These are phyloP conservation scores for Pseudocercospora fijiensis DNA, from an alignment of 2,329 filamentous ascomycete species.

Conservation along the genomic window DNA sequence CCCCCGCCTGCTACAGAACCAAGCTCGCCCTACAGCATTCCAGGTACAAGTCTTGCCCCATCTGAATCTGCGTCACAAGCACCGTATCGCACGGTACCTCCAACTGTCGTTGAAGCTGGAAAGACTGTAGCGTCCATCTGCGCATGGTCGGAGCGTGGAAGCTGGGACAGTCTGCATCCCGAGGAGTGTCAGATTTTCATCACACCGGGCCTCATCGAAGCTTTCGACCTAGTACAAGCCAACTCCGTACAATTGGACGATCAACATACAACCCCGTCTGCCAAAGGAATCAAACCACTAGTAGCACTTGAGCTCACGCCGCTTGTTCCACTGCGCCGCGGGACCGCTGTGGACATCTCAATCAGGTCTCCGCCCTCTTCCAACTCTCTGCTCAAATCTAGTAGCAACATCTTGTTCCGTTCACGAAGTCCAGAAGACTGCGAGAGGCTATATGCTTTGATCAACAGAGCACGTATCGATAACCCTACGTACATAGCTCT, in stretches of 20 bases:
- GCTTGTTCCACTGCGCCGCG: slow-evolving; percentile 82
- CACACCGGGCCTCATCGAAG: slow-evolving; percentile 64
- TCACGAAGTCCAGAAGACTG: slow-evolving; percentile 75
- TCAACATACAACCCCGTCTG: slow-evolving; percentile 43
- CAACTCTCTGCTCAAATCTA: slow-evolving; percentile 66
- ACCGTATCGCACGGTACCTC: slow-evolving; percentile 57
- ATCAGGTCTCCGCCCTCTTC: slow-evolving; percentile 80
- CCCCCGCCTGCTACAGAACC: slow-evolving; percentile 28
- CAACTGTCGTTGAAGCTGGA: slow-evolving; percentile 47
- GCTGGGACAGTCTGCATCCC: slow-evolving; percentile 61
- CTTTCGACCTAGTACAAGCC: slow-evolving; percentile 56
- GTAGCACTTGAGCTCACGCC: slow-evolving; percentile 84
- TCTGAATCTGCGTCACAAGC: slow-evolving; percentile 81
- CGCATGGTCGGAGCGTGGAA: slow-evolving; percentile 62
- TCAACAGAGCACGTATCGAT: slow-evolving; percentile 85
- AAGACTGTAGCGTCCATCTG: slow-evolving; percentile 62
- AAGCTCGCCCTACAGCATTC: slow-evolving; percentile 17
- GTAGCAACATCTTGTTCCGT: slow-evolving; percentile 86
- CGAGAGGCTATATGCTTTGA: slow-evolving; percentile 75
- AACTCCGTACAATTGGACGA: slow-evolving; percentile 45
- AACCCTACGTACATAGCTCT: slow-evolving; percentile 84
- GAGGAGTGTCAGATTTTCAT: slow-evolving; percentile 64
- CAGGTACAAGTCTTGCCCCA: slow-evolving; percentile 56
- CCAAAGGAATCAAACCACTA: slow-evolving; percentile 50
- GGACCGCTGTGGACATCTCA: slow-evolving; percentile 89